These are phyloP conservation scores for Starmera stellimalicola DNA, from an alignment of 1,139 yeast species.

Conservation along the genomic window DNA sequence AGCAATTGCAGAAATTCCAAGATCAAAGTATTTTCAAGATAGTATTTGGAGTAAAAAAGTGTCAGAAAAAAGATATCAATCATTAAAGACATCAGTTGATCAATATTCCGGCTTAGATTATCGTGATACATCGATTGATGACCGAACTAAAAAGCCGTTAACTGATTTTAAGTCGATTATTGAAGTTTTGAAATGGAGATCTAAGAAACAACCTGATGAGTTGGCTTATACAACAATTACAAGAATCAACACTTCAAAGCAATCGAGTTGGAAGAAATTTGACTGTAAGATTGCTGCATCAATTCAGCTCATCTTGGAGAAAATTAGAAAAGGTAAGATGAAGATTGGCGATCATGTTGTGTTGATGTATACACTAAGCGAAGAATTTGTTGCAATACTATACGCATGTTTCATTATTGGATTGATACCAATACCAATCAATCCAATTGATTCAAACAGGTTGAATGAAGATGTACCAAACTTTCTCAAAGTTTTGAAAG, in stretches of 20 bases:
- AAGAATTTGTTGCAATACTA: constrained; percentile 75
- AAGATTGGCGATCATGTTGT: constrained; percentile 66
- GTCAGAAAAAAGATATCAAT: constrained; percentile 45
- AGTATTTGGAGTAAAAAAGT: constrained; percentile 81
- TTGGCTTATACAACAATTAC: constrained; percentile 69
- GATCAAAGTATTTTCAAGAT: constrained; percentile 71
- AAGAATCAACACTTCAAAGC: constrained; percentile 25
- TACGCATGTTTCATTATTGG: constrained; percentile 85
- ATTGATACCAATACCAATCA: constrained; percentile 68
- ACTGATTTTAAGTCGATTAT: constrained; percentile 65
- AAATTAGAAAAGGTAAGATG: constrained; percentile 41
- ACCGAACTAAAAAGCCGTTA: constrained; percentile 62
- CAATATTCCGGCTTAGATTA: constrained; percentile 79
- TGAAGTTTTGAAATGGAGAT: constrained; percentile 73
- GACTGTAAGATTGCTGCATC: constrained; percentile 71
- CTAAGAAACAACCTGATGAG: constrained; percentile 66
- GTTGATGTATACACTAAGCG: constrained; percentile 79
- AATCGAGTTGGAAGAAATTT: constrained; percentile 77
- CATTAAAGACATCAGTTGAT: constrained; percentile 36
- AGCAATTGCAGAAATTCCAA: constrained; percentile 61
- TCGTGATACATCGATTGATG: constrained; percentile 66
- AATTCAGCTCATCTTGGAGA: constrained; percentile 45
- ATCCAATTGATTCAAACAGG: constrained; percentile 63
- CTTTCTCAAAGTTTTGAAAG: constrained; percentile 54
- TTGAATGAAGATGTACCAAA: constrained; percentile 71